Evolutionary conservation across 768 basidiomycete genomes (phyloP), one percentile per base, ranked within the genome.

Genomic region (Clavulina sp.): DNA sequence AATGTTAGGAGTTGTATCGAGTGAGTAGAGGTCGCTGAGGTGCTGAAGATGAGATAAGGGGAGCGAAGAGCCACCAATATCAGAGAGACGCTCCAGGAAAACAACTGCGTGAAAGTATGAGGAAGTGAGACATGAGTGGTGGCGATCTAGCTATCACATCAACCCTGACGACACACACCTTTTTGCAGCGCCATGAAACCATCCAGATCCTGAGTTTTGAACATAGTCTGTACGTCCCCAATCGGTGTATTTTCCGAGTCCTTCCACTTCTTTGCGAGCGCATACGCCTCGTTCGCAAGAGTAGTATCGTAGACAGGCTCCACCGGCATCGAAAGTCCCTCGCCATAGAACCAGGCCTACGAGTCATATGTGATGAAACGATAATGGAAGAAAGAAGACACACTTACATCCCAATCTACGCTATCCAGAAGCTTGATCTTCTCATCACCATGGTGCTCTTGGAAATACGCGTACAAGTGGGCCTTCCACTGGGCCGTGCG

Each of bases 401-500:
- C 6, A 64, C 79, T 57, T 58, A 82, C 84, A 61, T 87, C 64
- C 84, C 85, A 92, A 59, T 84, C 74, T 41, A 91, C 68, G 44
- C 66, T 73, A 54, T 85, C 71, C 29, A 92, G 70, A 1, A 70
- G 70, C 56, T 76, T 72, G 57, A 81, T 66, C 59, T 81, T 79
- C 51, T 80, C 76, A 4, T 67, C 64, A 0, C 71, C 74, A 26
- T 76, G 75, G 52, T 81, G 60, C 49, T 69, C 69, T 46, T 65
- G 29, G 65, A 73, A 92, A 62, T 80, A 91, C 4, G 58, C 67
- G 58, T 81, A 85, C 9, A 92, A 66, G 60, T 91, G 84, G 0
- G 69, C 67, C 59, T 83, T 83, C 87, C 87, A 92, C 57, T 88
- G 72, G 24, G 76, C 69, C 0, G 87, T 88, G 6, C 80, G 81